A percentile compares a stretch with the other conserved stretches of the same genome.
Evolutionary conservation across 306 rosid species (phyloP).

Genomic region (Astragalus membranaceus): DNA sequence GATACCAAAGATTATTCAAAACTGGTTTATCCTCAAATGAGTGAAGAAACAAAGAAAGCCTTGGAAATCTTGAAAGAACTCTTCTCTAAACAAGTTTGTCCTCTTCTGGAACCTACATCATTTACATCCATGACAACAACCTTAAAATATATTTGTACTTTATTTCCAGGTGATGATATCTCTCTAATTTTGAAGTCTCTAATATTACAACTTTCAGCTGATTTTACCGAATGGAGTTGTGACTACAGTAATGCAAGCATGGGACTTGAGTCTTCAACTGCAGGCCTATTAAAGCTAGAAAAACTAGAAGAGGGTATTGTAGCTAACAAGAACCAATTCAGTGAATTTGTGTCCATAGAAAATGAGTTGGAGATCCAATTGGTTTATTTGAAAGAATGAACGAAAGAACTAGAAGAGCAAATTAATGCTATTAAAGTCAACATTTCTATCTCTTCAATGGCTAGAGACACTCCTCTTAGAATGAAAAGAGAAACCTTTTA

Average conservation of each 20-base stretch:
- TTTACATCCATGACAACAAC: background rate
- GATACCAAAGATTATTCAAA: background rate
- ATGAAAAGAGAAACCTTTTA: slow-evolving; percentile 5
- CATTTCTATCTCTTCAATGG: background rate
- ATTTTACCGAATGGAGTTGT: background rate
- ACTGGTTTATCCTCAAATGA: slow-evolving; percentile 4
- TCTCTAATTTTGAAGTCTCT: background rate
- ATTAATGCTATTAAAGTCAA: background rate
- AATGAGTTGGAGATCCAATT: slow-evolving; percentile 16
- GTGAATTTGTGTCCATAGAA: slow-evolving; percentile 5
- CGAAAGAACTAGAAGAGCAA: slow-evolving; percentile 11
- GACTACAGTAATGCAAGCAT: slow-evolving; percentile 12
- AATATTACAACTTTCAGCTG: background rate
- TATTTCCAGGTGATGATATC: background rate
- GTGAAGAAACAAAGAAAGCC: slow-evolving; percentile 14
- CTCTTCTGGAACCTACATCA: background rate
- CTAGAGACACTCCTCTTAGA: background rate
- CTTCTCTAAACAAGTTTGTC: background rate
- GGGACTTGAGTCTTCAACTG: background rate
- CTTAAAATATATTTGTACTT: background rate
- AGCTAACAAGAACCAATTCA: background rate
- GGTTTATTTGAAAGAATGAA: slow-evolving; percentile 16
- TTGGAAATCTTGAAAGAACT: background rate
- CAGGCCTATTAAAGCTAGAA: background rate
- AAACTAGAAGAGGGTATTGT: background rate